A percentile compares a stretch with the other conserved stretches of the same genome.
Conservation (phyloP, 805 yeast species). For the Barnettozyma sp. region DNA sequence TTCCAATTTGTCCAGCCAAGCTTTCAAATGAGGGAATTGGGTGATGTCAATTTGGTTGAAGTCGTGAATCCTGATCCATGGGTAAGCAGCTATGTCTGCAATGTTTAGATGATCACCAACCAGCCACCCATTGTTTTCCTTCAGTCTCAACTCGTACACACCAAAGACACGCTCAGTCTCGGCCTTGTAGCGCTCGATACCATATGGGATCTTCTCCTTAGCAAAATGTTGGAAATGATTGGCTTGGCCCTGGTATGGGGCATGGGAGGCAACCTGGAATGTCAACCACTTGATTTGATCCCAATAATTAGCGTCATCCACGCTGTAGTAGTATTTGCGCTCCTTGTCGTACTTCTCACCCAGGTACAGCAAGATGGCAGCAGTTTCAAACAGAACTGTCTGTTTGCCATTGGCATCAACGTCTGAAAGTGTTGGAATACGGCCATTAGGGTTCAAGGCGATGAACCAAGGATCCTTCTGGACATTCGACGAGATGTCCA, state of each 20-base stretch:
- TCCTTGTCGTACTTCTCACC: constrained; percentile 56
- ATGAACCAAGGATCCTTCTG: constrained; percentile 55
- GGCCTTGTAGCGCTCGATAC: constrained; percentile 40
- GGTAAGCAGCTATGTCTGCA: constrained; percentile 48
- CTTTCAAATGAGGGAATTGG: constrained; percentile 33
- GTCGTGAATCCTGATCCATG: constrained; percentile 34
- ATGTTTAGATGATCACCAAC: constrained; percentile 54
- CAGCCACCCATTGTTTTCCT: constrained; percentile 45
- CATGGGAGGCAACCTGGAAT: constrained; percentile 53
- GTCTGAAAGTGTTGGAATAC: constrained; percentile 49
- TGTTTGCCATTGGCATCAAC: constrained; percentile 33
- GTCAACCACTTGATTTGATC: constrained; percentile 45
- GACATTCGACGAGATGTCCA: constrained; percentile 36
- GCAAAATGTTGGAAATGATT: constrained; percentile 40
- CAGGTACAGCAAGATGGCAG: constrained; percentile 52
- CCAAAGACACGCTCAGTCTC: constrained; percentile 50
- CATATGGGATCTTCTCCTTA: constrained; percentile 47
- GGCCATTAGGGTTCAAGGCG: constrained; percentile 54
- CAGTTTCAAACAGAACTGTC: constrained; percentile 48
- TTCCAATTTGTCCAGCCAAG: constrained; percentile 35
- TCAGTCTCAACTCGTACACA: constrained; percentile 46
- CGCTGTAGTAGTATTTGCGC: constrained; percentile 32
- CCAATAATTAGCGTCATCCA: constrained; percentile 40
- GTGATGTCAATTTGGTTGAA: constrained; percentile 27
- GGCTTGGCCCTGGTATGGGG: constrained; percentile 61